Conservation (phyloP, 371 early-diverging fungal species). For the Zychaea mexicana region DNA sequence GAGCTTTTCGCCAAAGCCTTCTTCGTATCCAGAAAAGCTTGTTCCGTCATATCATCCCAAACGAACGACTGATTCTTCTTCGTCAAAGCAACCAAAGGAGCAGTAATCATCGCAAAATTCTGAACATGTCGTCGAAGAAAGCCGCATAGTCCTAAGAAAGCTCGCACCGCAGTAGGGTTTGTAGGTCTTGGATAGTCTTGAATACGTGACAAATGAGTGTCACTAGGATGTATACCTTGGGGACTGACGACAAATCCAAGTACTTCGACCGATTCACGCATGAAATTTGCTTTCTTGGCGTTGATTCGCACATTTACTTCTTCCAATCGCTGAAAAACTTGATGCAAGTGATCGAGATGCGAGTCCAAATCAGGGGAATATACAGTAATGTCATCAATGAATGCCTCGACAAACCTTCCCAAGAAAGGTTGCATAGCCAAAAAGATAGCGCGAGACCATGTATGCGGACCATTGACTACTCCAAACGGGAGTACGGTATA, state of each 20-base stretch:
- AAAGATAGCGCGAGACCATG: constrained; percentile 16
- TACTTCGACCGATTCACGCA: not conserved
- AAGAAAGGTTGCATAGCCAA: not conserved
- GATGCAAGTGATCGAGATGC: not conserved
- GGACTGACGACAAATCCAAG: constrained; percentile 2
- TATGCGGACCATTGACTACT: constrained; percentile 13
- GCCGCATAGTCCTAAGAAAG: not conserved
- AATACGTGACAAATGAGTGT: not conserved
- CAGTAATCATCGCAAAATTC: not conserved
- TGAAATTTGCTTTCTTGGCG: not conserved
- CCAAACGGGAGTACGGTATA: constrained; percentile 21
- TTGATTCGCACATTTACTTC: not conserved
- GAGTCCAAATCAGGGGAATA: not conserved
- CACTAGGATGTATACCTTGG: not conserved
- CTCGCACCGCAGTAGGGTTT: not conserved
- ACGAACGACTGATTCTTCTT: not conserved
- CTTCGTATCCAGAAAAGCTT: not conserved
- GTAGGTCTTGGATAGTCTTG: not conserved
- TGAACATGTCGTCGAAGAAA: not conserved
- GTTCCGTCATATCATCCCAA: not conserved
- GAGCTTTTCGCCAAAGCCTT: not conserved
- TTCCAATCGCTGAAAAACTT: not conserved
- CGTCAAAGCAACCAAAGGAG: not conserved
- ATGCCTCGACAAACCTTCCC: not conserved
- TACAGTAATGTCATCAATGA: constrained; percentile 4